Base-by-base conservation (phyloP, 441 rosid genomes). In the Theobroma grandiflorum region DNA sequence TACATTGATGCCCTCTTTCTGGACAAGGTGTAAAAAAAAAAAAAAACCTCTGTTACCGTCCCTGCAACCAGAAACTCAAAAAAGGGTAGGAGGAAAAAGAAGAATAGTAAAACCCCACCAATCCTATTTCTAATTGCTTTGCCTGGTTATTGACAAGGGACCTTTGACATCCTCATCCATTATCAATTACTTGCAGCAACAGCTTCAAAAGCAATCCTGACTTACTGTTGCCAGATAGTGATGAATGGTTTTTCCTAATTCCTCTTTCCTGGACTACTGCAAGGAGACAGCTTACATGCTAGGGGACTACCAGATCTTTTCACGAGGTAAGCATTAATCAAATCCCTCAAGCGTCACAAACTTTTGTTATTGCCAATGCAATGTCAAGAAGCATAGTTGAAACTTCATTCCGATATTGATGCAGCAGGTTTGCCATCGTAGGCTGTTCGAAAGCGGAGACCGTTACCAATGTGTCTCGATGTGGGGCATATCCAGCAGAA, bases 401-500 rank as follows among this genome's bases (percentile, higher is more conserved):
- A 78, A 58, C 72, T 68, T 66, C 77, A 86, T 81, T 86, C 84
- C 31, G 81, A 77, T 68, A 79, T 76, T 12, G 93, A 82, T 73
- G 79, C 83, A 75, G 49, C 50, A 2, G 80, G 75, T 35, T 40
- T 35, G 22, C 82, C 76, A 78, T 91, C 94, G 75, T 85, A 93
- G 57, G 92, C 83, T 72, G 98, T 90, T 35, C 85, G 94, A 78
- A 89, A 93, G 75, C 81, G 92, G 72, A 95, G 88, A 86, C 98
- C 98, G 8, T 91, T 85, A 82, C 94, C 93, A 2, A 90, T 85
- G 81, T 95, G 94, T 50, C 79, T 83, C 40, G 96, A 83, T 7
- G 80, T 75, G 72, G 98, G 98, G 67, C 97, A 95, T 22, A 89
- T 42, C 99, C 99, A 95, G 85, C 93, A 84, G 55, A 89, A 88